phyloP scores from a whole-genome alignment of 2,329 filamentous ascomycete species.

The Neofusicoccum cordaticola region DNA sequence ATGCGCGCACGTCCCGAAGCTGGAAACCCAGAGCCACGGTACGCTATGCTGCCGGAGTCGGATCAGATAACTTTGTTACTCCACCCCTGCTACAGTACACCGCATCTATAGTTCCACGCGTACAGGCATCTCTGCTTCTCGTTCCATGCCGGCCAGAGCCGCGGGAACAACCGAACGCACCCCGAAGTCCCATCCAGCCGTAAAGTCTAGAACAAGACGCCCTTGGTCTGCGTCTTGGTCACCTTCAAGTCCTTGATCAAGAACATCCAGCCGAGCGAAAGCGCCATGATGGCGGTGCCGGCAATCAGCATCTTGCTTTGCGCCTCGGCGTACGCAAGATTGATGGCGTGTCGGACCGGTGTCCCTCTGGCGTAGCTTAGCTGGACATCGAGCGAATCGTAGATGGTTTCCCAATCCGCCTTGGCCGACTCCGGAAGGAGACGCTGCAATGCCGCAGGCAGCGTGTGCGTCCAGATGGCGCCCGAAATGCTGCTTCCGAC shows the following conservation, averaged over 20 bases:
- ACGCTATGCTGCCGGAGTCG: neutral
- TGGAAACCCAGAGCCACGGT: neutral
- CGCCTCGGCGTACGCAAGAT: conserved; percentile 34
- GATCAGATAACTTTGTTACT: conserved; percentile 4
- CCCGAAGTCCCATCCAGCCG: neutral
- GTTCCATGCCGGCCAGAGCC: too few relatives aligned
- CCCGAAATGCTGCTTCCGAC: conserved; percentile 53
- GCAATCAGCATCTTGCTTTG: conserved; percentile 33
- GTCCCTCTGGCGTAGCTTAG: conserved; percentile 52
- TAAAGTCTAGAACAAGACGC: conserved; percentile 12
- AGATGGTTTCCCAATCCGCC: conserved; percentile 41
- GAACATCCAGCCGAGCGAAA: conserved; percentile 19
- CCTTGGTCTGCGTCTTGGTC: conserved; percentile 19
- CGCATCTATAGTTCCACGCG: neutral
- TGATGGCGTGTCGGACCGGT: conserved; percentile 45
- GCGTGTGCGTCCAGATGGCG: conserved; percentile 63
- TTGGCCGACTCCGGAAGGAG: conserved; percentile 47
- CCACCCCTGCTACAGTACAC: neutral
- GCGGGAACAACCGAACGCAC: neutral
- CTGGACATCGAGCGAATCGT: conserved; percentile 54
- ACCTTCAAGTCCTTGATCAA: conserved; percentile 21
- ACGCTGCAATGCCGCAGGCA: conserved; percentile 50
- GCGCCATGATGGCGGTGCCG: conserved; percentile 15
- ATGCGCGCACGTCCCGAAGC: neutral
- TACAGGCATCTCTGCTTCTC: too few relatives aligned